Evolutionary conservation across 2,329 filamentous ascomycete genomes (phyloP).

Genomic region (Pseudopyricularia javanii): DNA sequence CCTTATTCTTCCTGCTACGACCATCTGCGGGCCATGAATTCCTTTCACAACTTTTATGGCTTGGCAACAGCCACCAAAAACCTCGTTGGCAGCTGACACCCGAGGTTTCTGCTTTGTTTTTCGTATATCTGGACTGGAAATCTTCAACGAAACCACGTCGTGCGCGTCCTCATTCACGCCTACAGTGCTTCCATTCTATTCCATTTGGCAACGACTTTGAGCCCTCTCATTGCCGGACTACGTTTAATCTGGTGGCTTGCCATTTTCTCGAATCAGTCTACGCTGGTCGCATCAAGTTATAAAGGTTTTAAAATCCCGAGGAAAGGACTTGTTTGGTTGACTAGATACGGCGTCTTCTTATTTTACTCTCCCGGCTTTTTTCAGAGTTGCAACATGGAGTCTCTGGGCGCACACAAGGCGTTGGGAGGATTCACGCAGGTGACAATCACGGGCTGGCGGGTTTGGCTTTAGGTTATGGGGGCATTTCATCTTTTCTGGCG

Average conservation of each 20-base stretch:
- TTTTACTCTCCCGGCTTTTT: neutral
- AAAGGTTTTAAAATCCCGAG: neutral
- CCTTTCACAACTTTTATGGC: too few relatives aligned
- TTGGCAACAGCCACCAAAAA: too few relatives aligned
- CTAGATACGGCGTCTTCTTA: neutral
- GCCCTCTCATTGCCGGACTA: neutral
- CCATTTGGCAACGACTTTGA: neutral
- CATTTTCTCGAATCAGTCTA: neutral
- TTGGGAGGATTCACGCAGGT: neutral
- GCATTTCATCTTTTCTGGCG: constrained; percentile 1
- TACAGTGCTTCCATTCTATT: neutral
- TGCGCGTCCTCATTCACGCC: neutral
- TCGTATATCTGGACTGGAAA: too few relatives aligned
- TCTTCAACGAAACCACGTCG: too few relatives aligned
- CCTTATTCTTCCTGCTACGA: too few relatives aligned
- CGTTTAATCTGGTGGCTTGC: neutral
- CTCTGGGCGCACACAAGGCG: neutral
- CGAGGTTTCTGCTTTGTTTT: neutral
- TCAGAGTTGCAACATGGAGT: neutral
- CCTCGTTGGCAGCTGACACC: neutral
- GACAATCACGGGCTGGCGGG: neutral
- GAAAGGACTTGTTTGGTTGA: neutral
- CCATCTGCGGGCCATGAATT: too few relatives aligned
- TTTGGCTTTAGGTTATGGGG: neutral
- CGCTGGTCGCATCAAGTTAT: neutral